Base-by-base conservation (phyloP, 768 basidiomycete genomes). In the Multifurca ochricompacta region DNA sequence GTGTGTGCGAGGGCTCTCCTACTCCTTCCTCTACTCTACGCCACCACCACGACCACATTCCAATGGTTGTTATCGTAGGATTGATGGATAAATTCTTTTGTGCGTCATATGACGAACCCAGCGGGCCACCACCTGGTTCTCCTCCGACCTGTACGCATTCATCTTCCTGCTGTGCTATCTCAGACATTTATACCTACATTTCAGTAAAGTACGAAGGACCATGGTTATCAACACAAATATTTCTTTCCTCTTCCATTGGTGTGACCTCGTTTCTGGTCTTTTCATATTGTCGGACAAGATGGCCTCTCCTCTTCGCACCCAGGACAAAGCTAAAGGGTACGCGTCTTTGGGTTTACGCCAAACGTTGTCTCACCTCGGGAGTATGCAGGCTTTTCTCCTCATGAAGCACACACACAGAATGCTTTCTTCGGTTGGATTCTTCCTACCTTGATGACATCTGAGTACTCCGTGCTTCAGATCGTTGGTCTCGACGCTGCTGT, bases 401-500 rank as follows among this genome's bases (percentile, higher is more conserved):
- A 92, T 60, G 91, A 94, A 68, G 92, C 88, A 0, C 92, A 94
- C 65, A 82, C 83, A 3, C 86, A 90, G 62, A 77, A 80, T 55
- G 82, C 86, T 0, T 89, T 96, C 72, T 92, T 96, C 70, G 92
- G 92, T 23, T 99, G 96, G 95, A 88, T 99, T 48, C 70, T 95
- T 61, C 95, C 95, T 1, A 98, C 95, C 0, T 77, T 97, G 39
- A 74, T 78, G 54, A 92, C 86, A 0, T 93, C 90, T 41, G 95
- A 99, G 66, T 93, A 90, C 57, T 87, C 91, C 0, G 82, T 99
- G 3, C 75, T 99, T 2, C 93, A 97, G 68, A 95, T 96, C 46
- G 95, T 99, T 11, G 95, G 95, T 0, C 72, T 99, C 37, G 95
- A 99, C 68, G 95, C 95, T 37, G 94, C 92, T 2, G 96, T 98